Percentiles rank a stretch among this genome's conserved stretches.
Evolutionary conservation across 805 yeast genomes (phyloP).

Genomic region (Barnettozyma californica): DNA sequence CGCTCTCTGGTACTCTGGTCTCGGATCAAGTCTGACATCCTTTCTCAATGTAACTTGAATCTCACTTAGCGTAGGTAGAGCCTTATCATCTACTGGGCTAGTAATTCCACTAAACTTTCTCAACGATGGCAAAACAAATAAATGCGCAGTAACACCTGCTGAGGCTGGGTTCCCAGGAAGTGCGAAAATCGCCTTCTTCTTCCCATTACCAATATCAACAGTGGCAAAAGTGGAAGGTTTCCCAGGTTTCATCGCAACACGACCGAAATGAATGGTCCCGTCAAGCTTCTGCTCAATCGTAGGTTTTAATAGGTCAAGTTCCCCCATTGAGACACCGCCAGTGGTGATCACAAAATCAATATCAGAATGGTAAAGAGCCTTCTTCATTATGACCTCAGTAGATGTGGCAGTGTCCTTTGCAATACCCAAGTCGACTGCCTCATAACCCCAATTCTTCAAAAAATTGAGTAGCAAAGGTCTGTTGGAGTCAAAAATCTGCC

Average conservation of each 20-base stretch:
- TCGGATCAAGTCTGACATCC: conserved; percentile 36
- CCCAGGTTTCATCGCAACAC: conserved; percentile 57
- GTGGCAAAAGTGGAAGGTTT: conserved; percentile 56
- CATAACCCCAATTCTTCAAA: conserved; percentile 31
- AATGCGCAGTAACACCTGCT: conserved; percentile 40
- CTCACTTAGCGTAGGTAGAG: conserved; percentile 26
- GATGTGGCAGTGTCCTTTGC: conserved; percentile 35
- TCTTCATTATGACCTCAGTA: conserved; percentile 24
- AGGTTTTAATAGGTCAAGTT: conserved; percentile 45
- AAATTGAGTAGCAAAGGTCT: conserved; percentile 40
- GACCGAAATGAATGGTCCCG: conserved; percentile 46
- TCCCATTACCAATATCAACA: conserved; percentile 15
- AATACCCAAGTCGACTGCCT: conserved; percentile 45
- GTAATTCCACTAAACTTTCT: conserved; percentile 32
- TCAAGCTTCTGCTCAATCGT: conserved; percentile 36
- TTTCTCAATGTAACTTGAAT: conserved; percentile 31
- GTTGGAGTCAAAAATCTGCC: conserved; percentile 47
- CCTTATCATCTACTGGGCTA: conserved; percentile 6
- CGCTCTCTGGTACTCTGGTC: conserved; percentile 51
- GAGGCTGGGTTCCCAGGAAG: conserved; percentile 57
- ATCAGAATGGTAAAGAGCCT: conserved; percentile 18
- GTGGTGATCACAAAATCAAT: conserved; percentile 44
- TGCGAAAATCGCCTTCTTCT: conserved; percentile 38
- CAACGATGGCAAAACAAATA: conserved; percentile 44
- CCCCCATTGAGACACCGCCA: conserved; percentile 61